A percentile compares a stretch with the other conserved stretches of the same genome.
These are phyloP conservation scores for Aeschynomene evenia DNA, from an alignment of 306 rosid species.

Conservation along the genomic window DNA sequence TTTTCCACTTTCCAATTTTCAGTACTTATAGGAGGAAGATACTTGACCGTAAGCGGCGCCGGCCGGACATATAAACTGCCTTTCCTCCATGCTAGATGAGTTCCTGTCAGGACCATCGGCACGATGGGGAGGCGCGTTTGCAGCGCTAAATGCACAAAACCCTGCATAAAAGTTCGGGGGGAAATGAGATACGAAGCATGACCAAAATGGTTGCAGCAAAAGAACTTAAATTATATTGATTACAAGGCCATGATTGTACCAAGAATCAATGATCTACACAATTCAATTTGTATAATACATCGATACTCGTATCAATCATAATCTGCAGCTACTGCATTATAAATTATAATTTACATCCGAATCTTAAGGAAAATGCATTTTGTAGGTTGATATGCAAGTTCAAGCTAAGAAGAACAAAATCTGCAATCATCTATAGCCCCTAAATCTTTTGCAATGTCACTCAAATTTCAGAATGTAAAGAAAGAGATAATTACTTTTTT, in stretches of 20 bases:
- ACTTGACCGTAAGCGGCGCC: conserved; percentile 47
- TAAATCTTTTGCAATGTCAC: neutral
- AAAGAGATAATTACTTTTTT: conserved; percentile 47
- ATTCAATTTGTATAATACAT: neutral
- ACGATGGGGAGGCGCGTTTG: conserved; percentile 62
- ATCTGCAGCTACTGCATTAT: neutral
- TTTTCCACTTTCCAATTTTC: conserved; percentile 49
- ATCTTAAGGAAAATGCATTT: neutral
- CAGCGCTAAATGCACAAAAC: conserved; percentile 63
- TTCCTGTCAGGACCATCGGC: conserved; percentile 58
- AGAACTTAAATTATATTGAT: neutral
- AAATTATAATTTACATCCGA: neutral
- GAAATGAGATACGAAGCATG: neutral
- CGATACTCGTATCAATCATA: neutral
- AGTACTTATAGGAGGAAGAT: conserved; percentile 57
- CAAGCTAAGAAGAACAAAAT: neutral
- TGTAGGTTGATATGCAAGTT: neutral
- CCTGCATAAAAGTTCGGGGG: conserved; percentile 43
- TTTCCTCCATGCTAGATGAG: conserved; percentile 66
- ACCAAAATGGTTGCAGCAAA: neutral
- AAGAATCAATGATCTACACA: neutral
- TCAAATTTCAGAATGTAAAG: neutral
- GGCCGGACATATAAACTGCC: conserved; percentile 58
- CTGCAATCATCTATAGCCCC: neutral
- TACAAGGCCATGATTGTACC: neutral